Percentiles rank a stretch among this genome's conserved stretches.
Evolutionary conservation across 768 basidiomycete genomes (phyloP).

Genomic region (Russula compacta): DNA sequence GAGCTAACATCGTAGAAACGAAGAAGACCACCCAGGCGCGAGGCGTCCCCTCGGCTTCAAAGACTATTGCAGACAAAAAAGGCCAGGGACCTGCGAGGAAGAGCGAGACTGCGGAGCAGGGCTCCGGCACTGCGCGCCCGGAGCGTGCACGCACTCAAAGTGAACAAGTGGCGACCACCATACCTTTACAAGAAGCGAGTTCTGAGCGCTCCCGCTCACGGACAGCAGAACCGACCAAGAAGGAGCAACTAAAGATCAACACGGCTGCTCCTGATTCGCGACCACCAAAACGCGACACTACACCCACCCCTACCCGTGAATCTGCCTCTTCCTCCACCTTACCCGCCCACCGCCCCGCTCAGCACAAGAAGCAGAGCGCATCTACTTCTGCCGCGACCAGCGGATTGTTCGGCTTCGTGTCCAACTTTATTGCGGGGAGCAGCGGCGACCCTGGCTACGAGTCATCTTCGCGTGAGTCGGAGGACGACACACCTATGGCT

Average conservation of each 20-base stretch:
- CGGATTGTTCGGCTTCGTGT: slow-evolving; percentile 1
- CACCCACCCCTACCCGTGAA: background rate
- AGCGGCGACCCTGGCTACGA: slow-evolving; percentile 14
- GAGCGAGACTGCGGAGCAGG: slow-evolving; percentile 2
- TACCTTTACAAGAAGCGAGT: background rate
- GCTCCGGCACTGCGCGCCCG: slow-evolving; percentile 2
- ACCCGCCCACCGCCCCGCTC: background rate
- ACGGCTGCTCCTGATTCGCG: background rate
- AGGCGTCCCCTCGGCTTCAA: slow-evolving; percentile 2
- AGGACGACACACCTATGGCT: slow-evolving; percentile 10
- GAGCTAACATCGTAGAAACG: background rate
- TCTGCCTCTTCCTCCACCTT: background rate
- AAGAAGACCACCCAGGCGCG: background rate
- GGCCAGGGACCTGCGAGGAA: slow-evolving; percentile 13
- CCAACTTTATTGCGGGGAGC: background rate
- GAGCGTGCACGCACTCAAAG: slow-evolving; percentile 12
- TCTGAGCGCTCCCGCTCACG: slow-evolving; percentile 10
- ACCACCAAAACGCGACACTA: background rate
- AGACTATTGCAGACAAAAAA: background rate
- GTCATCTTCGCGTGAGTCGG: slow-evolving; percentile 13
- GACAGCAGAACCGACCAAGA: slow-evolving; percentile 14
- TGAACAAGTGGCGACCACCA: background rate
- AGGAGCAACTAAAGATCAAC: slow-evolving; percentile 12
- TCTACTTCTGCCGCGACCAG: background rate
- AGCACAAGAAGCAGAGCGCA: slow-evolving; percentile 9